Conservation (phyloP, 805 yeast species). For the Lachancea sp. region DNA sequence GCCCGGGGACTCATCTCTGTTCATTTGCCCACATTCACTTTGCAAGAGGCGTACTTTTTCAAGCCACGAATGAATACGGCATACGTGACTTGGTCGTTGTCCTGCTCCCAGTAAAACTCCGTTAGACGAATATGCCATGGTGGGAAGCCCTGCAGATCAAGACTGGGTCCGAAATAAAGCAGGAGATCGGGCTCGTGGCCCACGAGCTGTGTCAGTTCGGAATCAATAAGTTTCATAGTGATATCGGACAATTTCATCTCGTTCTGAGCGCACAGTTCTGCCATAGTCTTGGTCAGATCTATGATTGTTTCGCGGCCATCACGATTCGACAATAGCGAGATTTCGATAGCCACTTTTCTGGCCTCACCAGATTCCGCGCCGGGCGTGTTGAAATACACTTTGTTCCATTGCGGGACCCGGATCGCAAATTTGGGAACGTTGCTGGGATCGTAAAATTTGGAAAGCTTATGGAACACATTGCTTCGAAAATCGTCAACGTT, state of each 20-base stretch:
- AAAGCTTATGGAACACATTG: slow-evolving; percentile 52
- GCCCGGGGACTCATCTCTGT: background rate
- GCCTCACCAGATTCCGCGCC: slow-evolving; percentile 34
- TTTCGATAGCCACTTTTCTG: slow-evolving; percentile 46
- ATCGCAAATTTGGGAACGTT: slow-evolving; percentile 57
- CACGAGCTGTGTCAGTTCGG: slow-evolving; percentile 64
- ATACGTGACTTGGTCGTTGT: slow-evolving; percentile 72
- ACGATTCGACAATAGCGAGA: slow-evolving; percentile 59
- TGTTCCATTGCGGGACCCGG: slow-evolving; percentile 61
- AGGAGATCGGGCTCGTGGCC: slow-evolving; percentile 92
- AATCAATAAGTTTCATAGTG: slow-evolving; percentile 67
- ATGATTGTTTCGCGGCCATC: slow-evolving; percentile 92
- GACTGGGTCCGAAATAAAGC: slow-evolving; percentile 73
- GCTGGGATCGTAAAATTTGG: slow-evolving; percentile 66
- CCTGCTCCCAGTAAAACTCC: slow-evolving; percentile 88
- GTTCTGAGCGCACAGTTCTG: slow-evolving; percentile 58
- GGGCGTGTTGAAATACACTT: slow-evolving; percentile 32
- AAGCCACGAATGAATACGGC: slow-evolving; percentile 77
- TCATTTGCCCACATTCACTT: slow-evolving; percentile 81
- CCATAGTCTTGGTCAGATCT: slow-evolving; percentile 78
- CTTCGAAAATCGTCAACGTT: slow-evolving; percentile 50
- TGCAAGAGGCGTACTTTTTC: slow-evolving; percentile 69
- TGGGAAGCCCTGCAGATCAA: slow-evolving; percentile 90
- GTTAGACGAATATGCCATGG: slow-evolving; percentile 95
- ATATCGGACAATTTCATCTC: slow-evolving; percentile 62